Base-by-base conservation (phyloP, 345 rosid genomes). In the Turritis glabra region DNA sequence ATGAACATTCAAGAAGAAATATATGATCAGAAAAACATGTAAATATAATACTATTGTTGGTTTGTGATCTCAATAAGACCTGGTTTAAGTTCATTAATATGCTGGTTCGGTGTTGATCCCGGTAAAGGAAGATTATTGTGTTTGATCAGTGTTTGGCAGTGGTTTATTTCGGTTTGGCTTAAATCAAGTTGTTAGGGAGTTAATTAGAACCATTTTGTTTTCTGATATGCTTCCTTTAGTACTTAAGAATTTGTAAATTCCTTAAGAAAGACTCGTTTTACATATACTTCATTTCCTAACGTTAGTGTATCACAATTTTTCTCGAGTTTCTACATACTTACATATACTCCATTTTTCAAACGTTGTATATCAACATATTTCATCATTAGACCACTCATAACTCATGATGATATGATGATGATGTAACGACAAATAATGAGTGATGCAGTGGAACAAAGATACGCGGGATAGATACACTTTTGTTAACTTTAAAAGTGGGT, bases 401-500 rank as follows among this genome's bases (percentile, higher is more conserved):
- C 11, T 59, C 19, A 74, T 74, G 60, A 65, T 67, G 54, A 25
- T 18, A 59, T 40, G 74, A 53, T n/a, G n/a, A n/a, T 61, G 70
- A 63, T 54, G 79, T 29, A 50, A 67, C 18, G 63, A 25, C 10
- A 29, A 35, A 29, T 26, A 48, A 27, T 38, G 55, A 67, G 46
- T 60, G 74, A 68, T 60, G 68, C 33, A 76, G 52, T 60, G 44
- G 65, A 55, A 70, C 71, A 46, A 69, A 69, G 59, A 76, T 69
- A 76, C 69, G 74, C 46, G 54, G 46, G 68, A 59, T 43, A 7
- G 37, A 58, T 66, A 56, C 10, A 59, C 69, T 48, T 44, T 73
- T 54, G 19, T 46, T 35, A 40, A 43, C 79, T 69, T 76, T 69
- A 33, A 53, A 76, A 56, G 72, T 77, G 76, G 80, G 67, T 71